Conservation (phyloP, 495 filamentous ascomycete species). For the Penicillium coffeae region DNA sequence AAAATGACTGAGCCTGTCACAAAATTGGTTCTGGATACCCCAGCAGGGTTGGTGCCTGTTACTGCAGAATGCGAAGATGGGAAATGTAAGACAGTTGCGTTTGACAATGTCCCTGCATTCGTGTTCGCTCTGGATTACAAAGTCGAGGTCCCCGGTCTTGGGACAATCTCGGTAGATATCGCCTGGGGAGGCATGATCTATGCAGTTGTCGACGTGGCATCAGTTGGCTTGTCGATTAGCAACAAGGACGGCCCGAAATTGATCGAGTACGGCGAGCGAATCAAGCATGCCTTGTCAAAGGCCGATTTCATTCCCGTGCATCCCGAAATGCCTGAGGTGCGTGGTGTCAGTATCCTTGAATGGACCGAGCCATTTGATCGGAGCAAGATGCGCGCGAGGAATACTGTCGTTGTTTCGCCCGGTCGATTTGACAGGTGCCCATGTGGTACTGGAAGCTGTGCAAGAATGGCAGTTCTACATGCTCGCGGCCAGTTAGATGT, state of each 20-base stretch:
- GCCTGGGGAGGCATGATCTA: slow-evolving; percentile 38
- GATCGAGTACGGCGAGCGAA: slow-evolving; percentile 27
- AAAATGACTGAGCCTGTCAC: slow-evolving; percentile 32
- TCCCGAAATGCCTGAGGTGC: too few relatives aligned
- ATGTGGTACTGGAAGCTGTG: slow-evolving; percentile 22
- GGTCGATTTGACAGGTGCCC: slow-evolving; percentile 23
- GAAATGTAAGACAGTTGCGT: slow-evolving; percentile 32
- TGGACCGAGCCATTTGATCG: too few relatives aligned
- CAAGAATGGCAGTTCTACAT: slow-evolving; percentile 24
- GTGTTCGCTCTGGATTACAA: slow-evolving; percentile 30
- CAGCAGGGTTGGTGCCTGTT: slow-evolving; percentile 29
- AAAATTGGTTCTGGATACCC: slow-evolving; percentile 24
- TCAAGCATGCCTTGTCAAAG: slow-evolving; percentile 29
- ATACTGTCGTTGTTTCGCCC: slow-evolving; percentile 23
- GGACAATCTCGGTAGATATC: slow-evolving; percentile 27
- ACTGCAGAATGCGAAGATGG: slow-evolving; percentile 31
- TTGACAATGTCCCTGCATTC: slow-evolving; percentile 34
- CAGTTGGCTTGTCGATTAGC: slow-evolving; percentile 20
- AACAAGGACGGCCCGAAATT: slow-evolving; percentile 16
- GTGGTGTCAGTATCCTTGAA: too few relatives aligned
- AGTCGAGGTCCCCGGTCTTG: slow-evolving; percentile 28
- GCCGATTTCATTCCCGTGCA: slow-evolving; percentile 24
- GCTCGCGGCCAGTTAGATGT: slow-evolving; percentile 14
- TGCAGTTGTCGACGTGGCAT: slow-evolving; percentile 26
- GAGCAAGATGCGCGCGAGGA: too few relatives aligned